Evolutionary conservation across 2,329 filamentous ascomycete species (phyloP), one percentile per base, ranked within the genome.

Genomic region (Penicillium palitans): DNA sequence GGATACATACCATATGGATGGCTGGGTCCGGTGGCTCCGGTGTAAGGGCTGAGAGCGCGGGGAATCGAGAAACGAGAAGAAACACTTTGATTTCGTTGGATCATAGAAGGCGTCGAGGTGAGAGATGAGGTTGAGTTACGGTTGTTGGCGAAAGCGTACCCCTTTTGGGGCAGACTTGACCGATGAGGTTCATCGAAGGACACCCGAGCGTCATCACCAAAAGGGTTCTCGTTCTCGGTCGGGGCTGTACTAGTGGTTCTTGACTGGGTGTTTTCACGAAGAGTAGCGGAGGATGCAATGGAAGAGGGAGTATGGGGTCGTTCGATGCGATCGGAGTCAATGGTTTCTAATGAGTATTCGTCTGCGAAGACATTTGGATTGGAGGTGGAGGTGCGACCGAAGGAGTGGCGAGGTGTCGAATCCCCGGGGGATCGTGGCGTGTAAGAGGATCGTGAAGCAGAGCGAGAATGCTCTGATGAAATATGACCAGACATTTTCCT

Each of bases 1-100:
- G 88, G 85, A 73, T 96, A 96, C 85, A 93, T 88, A 66, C 85
- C 85, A 72, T 96, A 96, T 0, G 91, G 90, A 74, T 95, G 90
- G 53, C 90, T 95, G 19, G 91, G 91, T 3, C 87, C 88, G 4
- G 84, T 86, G 1, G 87, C 84, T 7, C 87, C 89, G 53, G 84
- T 83, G 64, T 91, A 90, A 13, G 89, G 88, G 58, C 84, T 87
- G 57, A 90, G 70, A 21, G 78, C 74, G 57, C 79, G 75, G 40
- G 78, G 77, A 33, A 80, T 74, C 6, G 77, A 78, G 52, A 79
- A 76, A 48, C 75, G 74, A 35, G 78, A 80, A 7, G 75, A 76
- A n/a, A 72, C 74, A 57, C 78, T 79, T 52, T 77, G 71, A 24
- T 76, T 77, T 65, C 77, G 72, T 58, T 74, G 72, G 7, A 72